Percentiles rank a stretch among this genome's conserved stretches.
phyloP scores from a whole-genome alignment of 2,329 filamentous ascomycete genomes.

The Pyricularia sp. region DNA sequence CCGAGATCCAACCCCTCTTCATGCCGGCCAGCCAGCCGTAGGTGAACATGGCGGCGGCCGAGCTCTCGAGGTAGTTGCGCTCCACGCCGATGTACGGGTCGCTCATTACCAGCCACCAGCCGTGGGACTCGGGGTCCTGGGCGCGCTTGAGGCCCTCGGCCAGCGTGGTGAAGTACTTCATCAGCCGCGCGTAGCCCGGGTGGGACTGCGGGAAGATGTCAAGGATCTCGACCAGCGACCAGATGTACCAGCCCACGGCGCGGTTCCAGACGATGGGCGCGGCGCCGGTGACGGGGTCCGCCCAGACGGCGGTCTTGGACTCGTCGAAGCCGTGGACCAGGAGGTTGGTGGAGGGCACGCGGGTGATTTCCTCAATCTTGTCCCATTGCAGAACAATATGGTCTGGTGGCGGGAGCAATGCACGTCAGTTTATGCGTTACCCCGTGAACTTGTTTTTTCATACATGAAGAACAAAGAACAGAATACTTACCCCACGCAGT shows the following conservation, averaged over 20 bases:
- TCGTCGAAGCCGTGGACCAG: slow-evolving; percentile 47
- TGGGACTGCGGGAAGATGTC: slow-evolving; percentile 15
- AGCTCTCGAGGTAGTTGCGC: slow-evolving; percentile 53
- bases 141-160: slow-evolving; percentile 10
- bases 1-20: background rate
- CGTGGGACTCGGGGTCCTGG: slow-evolving; percentile 8
- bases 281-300: slow-evolving; percentile 36
- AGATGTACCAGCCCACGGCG: slow-evolving; percentile 42
- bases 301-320: slow-evolving; percentile 38
- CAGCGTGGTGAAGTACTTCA: slow-evolving; percentile 6
- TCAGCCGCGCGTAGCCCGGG: slow-evolving; percentile 7
- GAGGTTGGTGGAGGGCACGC: slow-evolving; percentile 14
- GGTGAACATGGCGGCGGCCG: slow-evolving; percentile 48
- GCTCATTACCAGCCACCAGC: slow-evolving; percentile 6
- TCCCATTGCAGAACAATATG: slow-evolving; percentile 17
- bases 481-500: slow-evolving; percentile 24
- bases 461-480: background rate
- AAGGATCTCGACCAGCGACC: slow-evolving; percentile 14
- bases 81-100: slow-evolving; percentile 28
- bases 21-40: slow-evolving; percentile 32
- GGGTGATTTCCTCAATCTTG: slow-evolving; percentile 11
- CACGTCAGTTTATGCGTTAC: background rate
- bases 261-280: slow-evolving; percentile 44
- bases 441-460: background rate
- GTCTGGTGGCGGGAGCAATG: slow-evolving; percentile 4